Percentiles rank a stretch among this genome's conserved stretches.
Conservation (phyloP, 352 stramenopile species). For the Globisporangium heterothallicum region DNA sequence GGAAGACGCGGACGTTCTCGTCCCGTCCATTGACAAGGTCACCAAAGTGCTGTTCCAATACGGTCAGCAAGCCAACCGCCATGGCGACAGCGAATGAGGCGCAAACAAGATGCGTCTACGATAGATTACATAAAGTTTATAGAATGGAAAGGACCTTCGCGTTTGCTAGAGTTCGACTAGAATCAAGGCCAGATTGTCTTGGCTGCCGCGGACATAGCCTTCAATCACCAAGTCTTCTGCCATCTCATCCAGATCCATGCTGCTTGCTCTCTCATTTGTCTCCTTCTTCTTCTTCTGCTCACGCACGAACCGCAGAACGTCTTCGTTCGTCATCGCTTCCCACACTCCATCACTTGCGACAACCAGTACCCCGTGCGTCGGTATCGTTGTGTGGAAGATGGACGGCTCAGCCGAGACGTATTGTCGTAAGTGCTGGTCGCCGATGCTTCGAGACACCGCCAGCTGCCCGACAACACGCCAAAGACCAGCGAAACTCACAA, state of each 20-base stretch:
- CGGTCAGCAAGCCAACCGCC: slow-evolving; percentile 61
- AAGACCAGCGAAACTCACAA: slow-evolving; percentile 60
- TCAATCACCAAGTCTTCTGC: slow-evolving; percentile 84
- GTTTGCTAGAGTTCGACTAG: slow-evolving; percentile 20
- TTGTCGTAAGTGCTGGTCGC: slow-evolving; percentile 81
- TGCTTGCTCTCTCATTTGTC: slow-evolving; percentile 16
- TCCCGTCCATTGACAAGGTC: slow-evolving; percentile 71
- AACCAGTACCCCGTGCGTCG: slow-evolving; percentile 23
- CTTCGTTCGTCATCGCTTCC: slow-evolving; percentile 56
- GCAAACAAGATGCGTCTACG: not conserved
- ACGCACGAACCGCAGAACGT: slow-evolving; percentile 44
- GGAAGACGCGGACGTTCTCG: slow-evolving; percentile 76
- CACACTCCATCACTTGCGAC: slow-evolving; percentile 76
- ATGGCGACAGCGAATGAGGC: slow-evolving; percentile 27
- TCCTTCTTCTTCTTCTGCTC: slow-evolving; percentile 14
- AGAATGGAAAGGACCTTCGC: not conserved
- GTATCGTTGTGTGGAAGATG: slow-evolving; percentile 39
- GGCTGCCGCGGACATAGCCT: slow-evolving; percentile 91
- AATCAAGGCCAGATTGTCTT: slow-evolving; percentile 92
- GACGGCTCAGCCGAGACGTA: slow-evolving; percentile 82
- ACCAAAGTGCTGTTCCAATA: slow-evolving; percentile 84
- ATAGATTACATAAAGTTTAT: not conserved
- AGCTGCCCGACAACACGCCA: slow-evolving; percentile 89
- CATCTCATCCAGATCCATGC: slow-evolving; percentile 59
- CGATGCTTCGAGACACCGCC: slow-evolving; percentile 89